A percentile compares a stretch with the other conserved stretches of the same genome.
Conservation (phyloP, 495 filamentous ascomycete genomes). For the Xylaria curta region DNA sequence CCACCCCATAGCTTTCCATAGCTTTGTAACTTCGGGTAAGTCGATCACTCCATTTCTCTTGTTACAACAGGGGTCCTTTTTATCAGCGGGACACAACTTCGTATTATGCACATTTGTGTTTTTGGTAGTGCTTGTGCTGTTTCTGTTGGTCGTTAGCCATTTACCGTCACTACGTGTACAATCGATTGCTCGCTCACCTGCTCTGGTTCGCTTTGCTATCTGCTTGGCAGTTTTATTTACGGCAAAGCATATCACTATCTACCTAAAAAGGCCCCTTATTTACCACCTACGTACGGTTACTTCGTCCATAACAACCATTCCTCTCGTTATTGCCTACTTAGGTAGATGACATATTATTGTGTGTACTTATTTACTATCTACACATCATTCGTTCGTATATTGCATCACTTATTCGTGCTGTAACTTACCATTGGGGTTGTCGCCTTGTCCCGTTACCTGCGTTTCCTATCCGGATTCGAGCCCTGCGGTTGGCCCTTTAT, state of each 20-base stretch:
- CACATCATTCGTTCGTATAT: conserved; percentile 32
- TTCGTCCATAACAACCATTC: conserved; percentile 9
- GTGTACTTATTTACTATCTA: conserved; percentile 27
- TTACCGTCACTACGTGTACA: neutral
- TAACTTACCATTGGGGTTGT: conserved; percentile 30
- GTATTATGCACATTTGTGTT: conserved; percentile 8
- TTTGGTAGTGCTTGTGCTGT: neutral
- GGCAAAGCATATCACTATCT: conserved; percentile 19
- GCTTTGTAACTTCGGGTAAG: conserved; percentile 16
- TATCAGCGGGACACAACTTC: conserved; percentile 12
- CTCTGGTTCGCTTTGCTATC: conserved; percentile 6
- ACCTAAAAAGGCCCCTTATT: conserved; percentile 16
- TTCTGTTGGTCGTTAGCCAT: conserved; percentile 2
- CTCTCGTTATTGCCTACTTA: conserved; percentile 18
- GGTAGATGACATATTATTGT: conserved; percentile 25
- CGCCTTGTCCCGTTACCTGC: conserved; percentile 25
- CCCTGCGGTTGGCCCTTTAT: conserved; percentile 24
- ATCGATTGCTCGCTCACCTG: conserved; percentile 6
- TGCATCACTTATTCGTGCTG: conserved; percentile 27
- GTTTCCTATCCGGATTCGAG: conserved; percentile 13
- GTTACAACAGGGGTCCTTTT: conserved; percentile 23
- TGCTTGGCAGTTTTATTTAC: conserved; percentile 11
- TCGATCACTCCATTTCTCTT: conserved; percentile 9
- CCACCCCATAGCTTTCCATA: conserved; percentile 1
- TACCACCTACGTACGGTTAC: conserved; percentile 24